Evolutionary conservation across 2,329 filamentous ascomycete species (phyloP).

Genomic region (Calonectria pseudoturangicola): DNA sequence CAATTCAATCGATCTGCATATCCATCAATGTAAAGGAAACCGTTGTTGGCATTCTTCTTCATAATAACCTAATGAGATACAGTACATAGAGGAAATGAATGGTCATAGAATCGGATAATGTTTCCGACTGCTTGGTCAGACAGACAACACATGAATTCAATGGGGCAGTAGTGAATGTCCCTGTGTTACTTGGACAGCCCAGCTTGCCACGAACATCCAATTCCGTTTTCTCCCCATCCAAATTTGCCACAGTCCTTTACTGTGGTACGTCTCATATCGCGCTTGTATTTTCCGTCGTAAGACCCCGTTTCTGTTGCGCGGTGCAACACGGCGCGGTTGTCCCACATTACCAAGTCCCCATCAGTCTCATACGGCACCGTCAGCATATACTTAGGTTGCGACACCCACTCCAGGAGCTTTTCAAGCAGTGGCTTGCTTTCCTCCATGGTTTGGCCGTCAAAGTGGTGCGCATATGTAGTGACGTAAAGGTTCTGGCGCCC

Average conservation of each 20-base stretch:
- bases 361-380: slow-evolving; percentile 19
- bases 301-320: slow-evolving; percentile 15
- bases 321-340: slow-evolving; percentile 27
- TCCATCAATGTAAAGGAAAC: too few relatives aligned
- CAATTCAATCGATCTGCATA: too few relatives aligned
- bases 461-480: slow-evolving; percentile 25
- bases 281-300: slow-evolving; percentile 19
- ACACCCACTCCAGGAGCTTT: slow-evolving; percentile 24
- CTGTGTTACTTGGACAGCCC: neutral
- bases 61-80: too few relatives aligned
- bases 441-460: slow-evolving; percentile 23
- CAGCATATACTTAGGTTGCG: slow-evolving; percentile 29
- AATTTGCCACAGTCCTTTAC: slow-evolving; percentile 26
- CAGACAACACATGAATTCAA: too few relatives aligned
- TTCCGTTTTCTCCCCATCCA: slow-evolving; percentile 26
- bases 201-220: slow-evolving; percentile 19
- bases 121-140: too few relatives aligned
- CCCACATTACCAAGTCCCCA: slow-evolving; percentile 29
- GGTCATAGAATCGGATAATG: too few relatives aligned
- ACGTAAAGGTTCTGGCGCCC: slow-evolving; percentile 28
- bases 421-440: slow-evolving; percentile 20
- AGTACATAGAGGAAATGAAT: too few relatives aligned
- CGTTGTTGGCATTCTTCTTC: too few relatives aligned
- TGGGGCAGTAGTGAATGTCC: too few relatives aligned
- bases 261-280: slow-evolving; percentile 29